These are phyloP conservation scores for Populus tomentosa DNA, from an alignment of 441 rosid genomes.

Conservation along the genomic window DNA sequence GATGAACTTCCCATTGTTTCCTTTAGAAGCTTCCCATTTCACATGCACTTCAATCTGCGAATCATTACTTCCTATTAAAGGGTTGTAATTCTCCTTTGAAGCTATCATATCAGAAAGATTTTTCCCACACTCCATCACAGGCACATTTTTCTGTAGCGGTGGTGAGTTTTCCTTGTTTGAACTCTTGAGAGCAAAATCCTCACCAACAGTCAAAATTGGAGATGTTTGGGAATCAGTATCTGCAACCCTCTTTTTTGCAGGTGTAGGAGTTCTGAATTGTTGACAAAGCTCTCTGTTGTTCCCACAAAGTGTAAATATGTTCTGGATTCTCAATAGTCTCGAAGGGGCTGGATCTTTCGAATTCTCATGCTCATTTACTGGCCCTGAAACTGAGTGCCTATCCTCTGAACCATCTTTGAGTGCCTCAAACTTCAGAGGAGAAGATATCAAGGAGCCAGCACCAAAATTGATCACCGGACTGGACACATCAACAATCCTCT, in stretches of 20 bases:
- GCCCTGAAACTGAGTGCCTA: neutral
- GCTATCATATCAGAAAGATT: slow-evolving; percentile 20
- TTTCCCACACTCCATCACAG: slow-evolving; percentile 12
- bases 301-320: slow-evolving; percentile 87
- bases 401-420: neutral
- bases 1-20: slow-evolving; percentile 47
- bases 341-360: slow-evolving; percentile 49
- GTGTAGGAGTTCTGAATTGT: slow-evolving; percentile 38
- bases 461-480: slow-evolving; percentile 10
- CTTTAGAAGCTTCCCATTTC: slow-evolving; percentile 62
- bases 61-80: slow-evolving; percentile 18
- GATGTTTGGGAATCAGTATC: slow-evolving; percentile 24
- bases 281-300: slow-evolving; percentile 87
- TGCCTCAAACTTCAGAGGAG: slow-evolving; percentile 23
- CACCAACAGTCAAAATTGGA: slow-evolving; percentile 2
- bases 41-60: slow-evolving; percentile 48
- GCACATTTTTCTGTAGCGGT: slow-evolving; percentile 1
- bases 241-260: slow-evolving; percentile 27
- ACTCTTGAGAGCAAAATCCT: slow-evolving; percentile 4
- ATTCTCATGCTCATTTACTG: slow-evolving; percentile 14
- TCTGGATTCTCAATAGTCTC: slow-evolving; percentile 66
- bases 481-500: slow-evolving; percentile 29
- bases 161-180: slow-evolving; percentile 21
- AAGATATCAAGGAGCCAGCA: slow-evolving; percentile 11
- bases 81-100: slow-evolving; percentile 52